Base-by-base conservation (phyloP, 108 stramenopile species). In the Stephanodiscus triporus region DNA sequence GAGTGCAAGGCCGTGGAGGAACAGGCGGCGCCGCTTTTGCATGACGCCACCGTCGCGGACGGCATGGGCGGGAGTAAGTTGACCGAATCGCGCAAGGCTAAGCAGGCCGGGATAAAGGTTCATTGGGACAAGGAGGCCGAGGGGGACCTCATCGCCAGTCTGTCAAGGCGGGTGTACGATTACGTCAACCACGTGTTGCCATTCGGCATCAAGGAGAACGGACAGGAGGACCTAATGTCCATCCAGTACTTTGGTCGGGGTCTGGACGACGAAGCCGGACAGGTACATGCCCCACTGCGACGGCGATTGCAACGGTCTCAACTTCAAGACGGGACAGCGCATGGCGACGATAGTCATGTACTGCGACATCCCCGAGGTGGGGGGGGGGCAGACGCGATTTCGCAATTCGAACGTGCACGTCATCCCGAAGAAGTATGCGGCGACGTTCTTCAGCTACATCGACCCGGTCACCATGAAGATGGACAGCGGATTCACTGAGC, bases 271-370 rank as follows among this genome's bases (percentile, higher is more conserved):
- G 86, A 76, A 84, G 54, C 90, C 91, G 0, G 97, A 97, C 78
- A 80, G 92, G 63, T 97, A 97, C 81, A 91, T 81, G 73, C 94
- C 97, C 9, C 97, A 96, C 77, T 96, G 97, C 70, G 95, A 96
- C 73, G 97, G 93, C 19, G 85, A 85, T 53, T 91, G 90, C 58
- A 87, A 80, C 42, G 92, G 90, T 20, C 43, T 89, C 34, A 74
- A 81, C 14, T 87, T 90, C 84, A 86, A 83, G 60, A 55, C 70
- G 9, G 94, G 92, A 36, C 91, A 86, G 64, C 87, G 97, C 6
- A 90, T 98, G 83, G 96, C 97, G 6, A 97, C 97, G 36, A 91
- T 97, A 78, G 94, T 98, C 5, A 89, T 98, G 84, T 98, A 98
- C 77, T 97, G 97, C 66, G 84, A 89, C 13, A 77, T 92, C 0